Conservation (phyloP, 139 green algal species). For the Chlorella sp. region DNA sequence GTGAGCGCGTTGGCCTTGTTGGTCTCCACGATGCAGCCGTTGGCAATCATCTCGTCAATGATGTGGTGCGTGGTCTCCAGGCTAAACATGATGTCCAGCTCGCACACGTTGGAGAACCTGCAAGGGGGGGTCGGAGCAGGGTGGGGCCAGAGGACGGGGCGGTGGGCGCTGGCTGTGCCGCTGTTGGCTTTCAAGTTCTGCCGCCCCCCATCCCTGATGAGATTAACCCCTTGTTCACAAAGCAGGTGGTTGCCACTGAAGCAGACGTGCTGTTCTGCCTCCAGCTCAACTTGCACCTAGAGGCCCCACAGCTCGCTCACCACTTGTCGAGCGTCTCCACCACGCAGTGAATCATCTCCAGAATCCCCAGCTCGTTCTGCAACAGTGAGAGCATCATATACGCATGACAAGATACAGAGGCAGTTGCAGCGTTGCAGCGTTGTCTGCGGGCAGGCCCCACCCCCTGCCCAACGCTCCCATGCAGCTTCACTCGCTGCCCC, state of each 20-base stretch:
- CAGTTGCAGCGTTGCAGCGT: not conserved
- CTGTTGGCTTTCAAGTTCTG: no score
- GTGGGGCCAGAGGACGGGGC: no score
- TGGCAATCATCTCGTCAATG: slow-evolving; percentile 92
- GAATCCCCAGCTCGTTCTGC: slow-evolving; percentile 96
- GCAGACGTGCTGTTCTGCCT: no score
- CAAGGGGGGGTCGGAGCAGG: not conserved
- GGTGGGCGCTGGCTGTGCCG: no score
- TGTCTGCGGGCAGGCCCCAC: not conserved
- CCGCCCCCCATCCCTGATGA: no score
- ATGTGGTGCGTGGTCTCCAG: slow-evolving; percentile 96
- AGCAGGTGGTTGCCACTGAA: no score
- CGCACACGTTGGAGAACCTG: slow-evolving; percentile 90
- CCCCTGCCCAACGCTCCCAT: not conserved
- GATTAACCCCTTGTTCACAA: no score
- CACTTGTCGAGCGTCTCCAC: slow-evolving; percentile 82
- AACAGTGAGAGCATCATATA: not conserved
- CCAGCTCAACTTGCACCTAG: no score
- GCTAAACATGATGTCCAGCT: slow-evolving; percentile 99
- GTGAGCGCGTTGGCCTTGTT: slow-evolving; percentile 91
- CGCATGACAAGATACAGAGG: not conserved
- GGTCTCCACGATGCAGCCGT: slow-evolving; percentile 95
- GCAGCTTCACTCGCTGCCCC: not conserved
- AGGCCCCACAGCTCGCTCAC: no score
- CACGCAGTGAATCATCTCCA: slow-evolving; percentile 97